phyloP scores from a whole-genome alignment of 169 alveolate species.

The Amoebophrya sp. region DNA sequence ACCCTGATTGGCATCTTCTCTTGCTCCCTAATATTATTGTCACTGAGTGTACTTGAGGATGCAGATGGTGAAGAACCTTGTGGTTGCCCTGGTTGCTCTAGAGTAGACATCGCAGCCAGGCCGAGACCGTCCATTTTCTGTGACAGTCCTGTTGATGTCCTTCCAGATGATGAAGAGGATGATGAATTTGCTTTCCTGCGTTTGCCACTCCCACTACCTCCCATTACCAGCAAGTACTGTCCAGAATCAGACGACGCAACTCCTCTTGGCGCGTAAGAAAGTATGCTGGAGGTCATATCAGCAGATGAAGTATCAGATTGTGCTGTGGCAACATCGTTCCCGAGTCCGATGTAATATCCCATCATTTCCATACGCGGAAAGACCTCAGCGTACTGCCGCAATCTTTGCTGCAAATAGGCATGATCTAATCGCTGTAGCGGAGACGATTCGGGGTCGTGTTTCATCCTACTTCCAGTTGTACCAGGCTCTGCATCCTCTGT shows the following conservation, averaged over 20 bases:
- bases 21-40: neutral
- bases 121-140: neutral
- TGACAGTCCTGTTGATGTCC: neutral
- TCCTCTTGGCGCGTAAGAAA: neutral
- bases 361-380: neutral
- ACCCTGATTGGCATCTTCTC: neutral
- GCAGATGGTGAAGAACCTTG: neutral
- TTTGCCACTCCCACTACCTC: neutral
- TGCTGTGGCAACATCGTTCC: neutral
- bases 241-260: neutral
- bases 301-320: neutral
- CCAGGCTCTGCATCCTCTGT: neutral
- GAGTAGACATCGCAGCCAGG: neutral
- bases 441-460: neutral
- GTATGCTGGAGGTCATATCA: neutral
- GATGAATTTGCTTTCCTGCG: neutral
- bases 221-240: neutral
- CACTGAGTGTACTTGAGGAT: neutral
- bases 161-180: neutral
- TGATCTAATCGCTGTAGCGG: neutral
- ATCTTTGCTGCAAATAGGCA: neutral
- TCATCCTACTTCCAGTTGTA: no score
- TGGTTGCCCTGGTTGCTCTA: neutral
- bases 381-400: neutral
- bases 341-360: neutral